These are phyloP conservation scores for Fusarium oxysporum DNA, from an alignment of 2,329 filamentous ascomycete genomes.

Conservation along the genomic window DNA sequence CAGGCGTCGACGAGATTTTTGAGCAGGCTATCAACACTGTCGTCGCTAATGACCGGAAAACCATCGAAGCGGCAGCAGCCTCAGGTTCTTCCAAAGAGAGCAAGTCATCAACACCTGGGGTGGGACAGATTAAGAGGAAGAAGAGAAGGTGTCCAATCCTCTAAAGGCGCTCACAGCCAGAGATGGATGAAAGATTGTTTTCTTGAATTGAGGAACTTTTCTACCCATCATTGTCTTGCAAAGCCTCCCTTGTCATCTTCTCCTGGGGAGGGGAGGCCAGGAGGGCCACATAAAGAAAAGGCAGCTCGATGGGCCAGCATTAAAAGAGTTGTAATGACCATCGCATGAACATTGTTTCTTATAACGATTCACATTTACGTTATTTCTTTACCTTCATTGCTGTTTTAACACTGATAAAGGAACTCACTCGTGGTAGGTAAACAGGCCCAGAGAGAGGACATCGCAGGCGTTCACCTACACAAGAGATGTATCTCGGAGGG, in stretches of 20 bases:
- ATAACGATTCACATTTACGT: constrained; percentile 50
- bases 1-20: constrained; percentile 96
- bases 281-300: constrained; percentile 22
- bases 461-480: constrained; percentile 30
- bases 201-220: constrained; percentile 32
- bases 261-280: constrained; percentile 32
- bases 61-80: constrained; percentile 62
- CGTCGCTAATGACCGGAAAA: constrained; percentile 81
- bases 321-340: constrained; percentile 57
- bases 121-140: constrained; percentile 75
- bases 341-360: constrained; percentile 53
- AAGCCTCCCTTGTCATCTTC: constrained; percentile 23
- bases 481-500: constrained; percentile 32
- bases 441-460: constrained; percentile 30
- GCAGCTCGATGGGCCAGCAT: constrained; percentile 42
- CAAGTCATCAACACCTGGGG: constrained; percentile 55
- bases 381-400: constrained; percentile 40
- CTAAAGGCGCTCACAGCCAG: constrained; percentile 57
- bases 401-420: constrained; percentile 41
- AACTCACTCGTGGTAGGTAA: constrained; percentile 36
- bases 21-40: constrained; percentile 90
- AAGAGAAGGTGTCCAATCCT: constrained; percentile 86
- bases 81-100: constrained; percentile 53
- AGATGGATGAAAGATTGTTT: constrained; percentile 32
- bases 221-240: constrained; percentile 24